Base-by-base conservation (phyloP, 2,329 filamentous ascomycete species). In the Hymenoscyphus fructigenus region DNA sequence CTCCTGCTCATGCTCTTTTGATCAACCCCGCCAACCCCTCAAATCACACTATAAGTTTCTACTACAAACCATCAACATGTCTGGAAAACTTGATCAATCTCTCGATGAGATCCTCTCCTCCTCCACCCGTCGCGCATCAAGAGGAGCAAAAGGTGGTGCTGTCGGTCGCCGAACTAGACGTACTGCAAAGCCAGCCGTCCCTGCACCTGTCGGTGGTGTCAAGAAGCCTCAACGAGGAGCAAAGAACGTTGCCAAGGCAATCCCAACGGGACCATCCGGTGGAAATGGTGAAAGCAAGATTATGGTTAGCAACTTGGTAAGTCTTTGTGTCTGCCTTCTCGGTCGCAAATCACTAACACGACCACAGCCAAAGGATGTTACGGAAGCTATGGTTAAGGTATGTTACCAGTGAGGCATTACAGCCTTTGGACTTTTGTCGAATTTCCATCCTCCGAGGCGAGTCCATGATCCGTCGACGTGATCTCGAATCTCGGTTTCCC, bases 301-400 rank as follows among this genome's bases (percentile, higher is more conserved):
- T 82, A 91, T 97, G 80, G 94, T 99, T 82, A 97, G 92, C 89
- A 96, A 96, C 84, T 86, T 99, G 85, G 93, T 97, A 90, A 80
- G 93, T 80, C 69, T 44, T 32, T 32, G 2, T 73, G 12, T 7
- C 9, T 23, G 20, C 15, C 41, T 29, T 38, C 23, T 2, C 14
- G 58, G 57, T 2, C 36, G 36, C 26, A 47, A 32, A 12, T n/a
- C 38, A 23, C 57, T 67, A 69, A 70, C 50, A 36, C 57, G 59
- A 41, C 56, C 20, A 58, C 72, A 98, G 92, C 95, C 95, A 79
- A 89, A 90, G 84, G 95, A 99, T 88, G 93, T 99, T 80, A 92
- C 88, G 82, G 94, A 98, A 86, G 84, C 83, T 83, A 92, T 96
- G 89, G 96, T 99, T 84, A 98, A 99, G 95, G 95, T 99, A 99